Percentiles rank a stretch among this genome's conserved stretches.
Conservation (phyloP, 768 basidiomycete species). For the Calocera viscosa region DNA sequence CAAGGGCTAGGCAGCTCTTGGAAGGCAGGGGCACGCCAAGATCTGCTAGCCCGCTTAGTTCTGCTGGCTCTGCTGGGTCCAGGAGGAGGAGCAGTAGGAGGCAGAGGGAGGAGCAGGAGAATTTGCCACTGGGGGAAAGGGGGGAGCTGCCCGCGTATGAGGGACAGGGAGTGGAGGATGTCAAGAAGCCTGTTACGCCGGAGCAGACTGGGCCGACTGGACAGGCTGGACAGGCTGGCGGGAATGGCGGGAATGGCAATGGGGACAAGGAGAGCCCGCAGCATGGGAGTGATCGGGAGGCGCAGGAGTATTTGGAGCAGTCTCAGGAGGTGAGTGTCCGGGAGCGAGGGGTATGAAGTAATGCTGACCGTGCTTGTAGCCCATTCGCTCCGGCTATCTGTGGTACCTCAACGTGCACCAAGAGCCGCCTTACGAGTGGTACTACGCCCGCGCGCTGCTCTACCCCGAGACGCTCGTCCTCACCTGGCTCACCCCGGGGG, state of each 20-base stretch:
- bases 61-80: not conserved
- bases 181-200: not conserved
- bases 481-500: constrained; percentile 75
- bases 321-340: not conserved
- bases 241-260: not conserved
- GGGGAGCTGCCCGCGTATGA: not conserved
- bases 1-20: not conserved
- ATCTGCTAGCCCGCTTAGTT: not conserved
- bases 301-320: not conserved
- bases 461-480: constrained; percentile 76
- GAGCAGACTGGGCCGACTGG: too few species aligned
- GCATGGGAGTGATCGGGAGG: constrained; percentile 6
- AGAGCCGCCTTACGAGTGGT: constrained; percentile 62
- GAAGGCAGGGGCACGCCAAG: not conserved
- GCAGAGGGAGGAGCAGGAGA: constrained; percentile 2
- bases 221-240: too few species aligned
- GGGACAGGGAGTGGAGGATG: not conserved
- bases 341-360: not conserved
- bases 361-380: constrained; percentile 48
- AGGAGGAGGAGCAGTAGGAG: not conserved
- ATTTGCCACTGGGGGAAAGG: not conserved
- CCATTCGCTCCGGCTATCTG: constrained; percentile 67
- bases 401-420: constrained; percentile 94
- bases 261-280: not conserved
- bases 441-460: constrained; percentile 66